phyloP scores from a whole-genome alignment of 768 basidiomycete species.

The Tylopilus plumbeoviolaceoides region DNA sequence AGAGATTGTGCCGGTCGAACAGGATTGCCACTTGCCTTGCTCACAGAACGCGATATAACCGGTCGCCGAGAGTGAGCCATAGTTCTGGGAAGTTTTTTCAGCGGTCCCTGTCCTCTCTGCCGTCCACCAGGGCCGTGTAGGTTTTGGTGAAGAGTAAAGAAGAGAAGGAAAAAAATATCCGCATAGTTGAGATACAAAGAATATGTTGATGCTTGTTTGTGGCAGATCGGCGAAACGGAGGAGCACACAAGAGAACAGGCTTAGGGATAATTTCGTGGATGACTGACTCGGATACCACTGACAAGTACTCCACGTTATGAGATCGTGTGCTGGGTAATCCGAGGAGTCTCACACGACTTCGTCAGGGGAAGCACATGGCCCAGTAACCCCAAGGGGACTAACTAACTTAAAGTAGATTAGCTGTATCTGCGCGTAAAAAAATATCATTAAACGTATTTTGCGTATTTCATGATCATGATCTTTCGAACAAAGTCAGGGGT shows the following conservation, averaged over 20 bases:
- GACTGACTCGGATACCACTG: too few species aligned
- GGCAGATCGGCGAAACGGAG: background rate
- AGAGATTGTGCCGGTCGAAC: conserved; percentile 26
- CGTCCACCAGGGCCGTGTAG: conserved; percentile 38
- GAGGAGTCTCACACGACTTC: background rate
- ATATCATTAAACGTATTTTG: background rate
- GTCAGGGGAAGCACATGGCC: background rate
- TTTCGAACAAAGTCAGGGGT: too few species aligned
- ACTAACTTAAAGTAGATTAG: background rate
- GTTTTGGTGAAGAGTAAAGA: conserved; percentile 50
- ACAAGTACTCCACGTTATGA: too few species aligned
- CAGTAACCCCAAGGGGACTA: background rate
- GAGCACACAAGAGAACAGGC: conserved; percentile 9
- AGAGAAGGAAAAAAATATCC: conserved; percentile 27
- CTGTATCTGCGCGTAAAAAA: background rate
- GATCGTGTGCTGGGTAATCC: too few species aligned
- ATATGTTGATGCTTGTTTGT: conserved; percentile 26
- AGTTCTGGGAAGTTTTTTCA: conserved; percentile 5
- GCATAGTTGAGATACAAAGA: background rate
- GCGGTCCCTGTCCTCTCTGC: conserved; percentile 40
- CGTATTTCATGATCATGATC: too few species aligned
- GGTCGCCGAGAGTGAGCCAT: conserved; percentile 36
- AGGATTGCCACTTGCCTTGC: conserved; percentile 32
- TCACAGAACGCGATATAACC: conserved; percentile 42
- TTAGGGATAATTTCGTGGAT: too few species aligned